Conservation (phyloP, 192 early-diverging fungal species). For the Podila horticola region DNA sequence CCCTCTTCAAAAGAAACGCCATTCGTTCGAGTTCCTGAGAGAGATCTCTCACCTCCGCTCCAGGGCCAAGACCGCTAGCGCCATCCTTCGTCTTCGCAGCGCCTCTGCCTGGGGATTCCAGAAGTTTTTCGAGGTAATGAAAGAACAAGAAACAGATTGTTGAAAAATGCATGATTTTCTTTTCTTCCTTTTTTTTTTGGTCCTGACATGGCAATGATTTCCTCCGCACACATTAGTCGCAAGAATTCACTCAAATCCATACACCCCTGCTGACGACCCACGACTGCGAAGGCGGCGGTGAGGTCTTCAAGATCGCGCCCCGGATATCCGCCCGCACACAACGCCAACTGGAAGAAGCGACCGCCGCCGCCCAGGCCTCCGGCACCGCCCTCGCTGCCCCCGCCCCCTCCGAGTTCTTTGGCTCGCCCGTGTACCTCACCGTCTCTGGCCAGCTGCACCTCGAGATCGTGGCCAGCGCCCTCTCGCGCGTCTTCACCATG, state of each 20-base stretch:
- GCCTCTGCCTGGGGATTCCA: conserved; percentile 74
- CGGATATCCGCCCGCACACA: conserved; percentile 41
- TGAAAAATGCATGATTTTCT: background rate
- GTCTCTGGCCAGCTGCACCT: conserved; percentile 91
- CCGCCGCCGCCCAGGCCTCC: too few species aligned
- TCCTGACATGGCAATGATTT: background rate
- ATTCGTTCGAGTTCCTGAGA: conserved; percentile 81
- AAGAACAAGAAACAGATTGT: conserved; percentile 7
- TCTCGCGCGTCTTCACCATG: conserved; percentile 84
- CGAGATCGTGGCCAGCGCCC: conserved; percentile 75
- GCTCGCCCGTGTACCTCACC: conserved; percentile 77
- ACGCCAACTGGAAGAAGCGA: conserved; percentile 5
- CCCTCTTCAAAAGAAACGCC: conserved; percentile 87
- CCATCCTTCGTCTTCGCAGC: conserved; percentile 78
- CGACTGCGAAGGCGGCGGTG: conserved; percentile 93
- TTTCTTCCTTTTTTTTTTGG: background rate
- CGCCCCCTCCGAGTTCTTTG: conserved; percentile 74
- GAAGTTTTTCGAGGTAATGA: conserved; percentile 75
- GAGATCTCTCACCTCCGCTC: conserved; percentile 81
- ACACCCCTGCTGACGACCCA: conserved; percentile 86
- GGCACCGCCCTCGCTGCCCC: conserved; percentile 9
- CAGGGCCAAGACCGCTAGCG: conserved; percentile 77
- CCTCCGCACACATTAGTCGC: conserved; percentile 50
- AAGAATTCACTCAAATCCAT: conserved; percentile 81
- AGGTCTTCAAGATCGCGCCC: conserved; percentile 75